Evolutionary conservation across 768 basidiomycete genomes (phyloP).

Genomic region (Dacryopinax spathularia): DNA sequence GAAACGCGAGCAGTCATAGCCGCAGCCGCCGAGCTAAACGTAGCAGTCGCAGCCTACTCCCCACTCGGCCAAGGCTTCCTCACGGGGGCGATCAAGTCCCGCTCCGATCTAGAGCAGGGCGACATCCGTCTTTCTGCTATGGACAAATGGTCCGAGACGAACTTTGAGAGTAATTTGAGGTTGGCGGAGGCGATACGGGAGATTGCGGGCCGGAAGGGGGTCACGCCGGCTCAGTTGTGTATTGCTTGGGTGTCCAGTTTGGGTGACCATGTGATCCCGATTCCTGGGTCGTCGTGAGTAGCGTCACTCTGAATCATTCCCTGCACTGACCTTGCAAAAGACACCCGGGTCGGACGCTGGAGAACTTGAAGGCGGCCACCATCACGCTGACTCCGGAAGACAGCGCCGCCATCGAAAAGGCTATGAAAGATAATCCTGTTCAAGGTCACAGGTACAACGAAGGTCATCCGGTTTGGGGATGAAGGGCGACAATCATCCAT

Average conservation of each 20-base stretch:
- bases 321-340: slow-evolving; percentile 7
- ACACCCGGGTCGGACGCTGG: slow-evolving; percentile 29
- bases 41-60: slow-evolving; percentile 48
- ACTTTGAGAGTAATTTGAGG: not conserved
- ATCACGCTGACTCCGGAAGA: slow-evolving; percentile 33
- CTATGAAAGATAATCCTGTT: slow-evolving; percentile 26
- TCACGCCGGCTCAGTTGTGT: slow-evolving; percentile 29
- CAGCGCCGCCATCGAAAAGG: slow-evolving; percentile 27
- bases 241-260: slow-evolving; percentile 32
- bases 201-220: slow-evolving; percentile 30
- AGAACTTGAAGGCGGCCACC: slow-evolving; percentile 33
- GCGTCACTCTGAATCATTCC: slow-evolving; percentile 8
- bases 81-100: slow-evolving; percentile 19
- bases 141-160: slow-evolving; percentile 15
- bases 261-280: slow-evolving; percentile 32
- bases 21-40: slow-evolving; percentile 39
- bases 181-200: slow-evolving; percentile 13
- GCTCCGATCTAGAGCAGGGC: slow-evolving; percentile 23
- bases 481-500: too few species aligned
- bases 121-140: slow-evolving; percentile 22
- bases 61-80: slow-evolving; percentile 25
- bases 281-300: slow-evolving; percentile 31
- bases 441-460: slow-evolving; percentile 29
- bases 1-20: slow-evolving; percentile 40
- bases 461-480: not conserved